Base-by-base conservation (phyloP, 495 filamentous ascomycete species). In the Parmelia sp. region DNA sequence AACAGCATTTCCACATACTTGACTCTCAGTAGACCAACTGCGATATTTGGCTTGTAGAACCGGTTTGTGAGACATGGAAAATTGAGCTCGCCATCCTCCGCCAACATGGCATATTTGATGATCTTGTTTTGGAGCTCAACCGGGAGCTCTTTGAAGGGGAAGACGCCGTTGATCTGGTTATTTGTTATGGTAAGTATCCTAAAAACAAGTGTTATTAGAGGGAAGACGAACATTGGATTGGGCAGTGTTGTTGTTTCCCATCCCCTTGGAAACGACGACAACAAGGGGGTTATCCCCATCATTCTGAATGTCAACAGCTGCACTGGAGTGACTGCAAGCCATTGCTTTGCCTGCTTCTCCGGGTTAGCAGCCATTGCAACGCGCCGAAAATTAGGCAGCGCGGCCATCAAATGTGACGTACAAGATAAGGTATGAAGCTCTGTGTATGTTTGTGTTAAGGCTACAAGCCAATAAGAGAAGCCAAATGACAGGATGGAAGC, bases 41-140 rank as follows among this genome's bases (percentile, higher is more conserved):
- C 57, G 58, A 66, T 21, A 27, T 51, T 42, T 17, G 49, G 64
- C 29, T 4, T 39, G 27, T 44, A 61, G 29, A 7, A 5, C 2
- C 21, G 14, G 15, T 47, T 56, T 2, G 64, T 65, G 6, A 66
- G 59, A 21, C 64, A 62, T 3, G 64, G 64, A 21, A 66, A 27
- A 0, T 11, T 8, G 17, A 66, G 11, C 21, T 29, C 45, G 17
- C 23, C 9, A 25, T 37, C 35, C 27, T 17, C 23, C 25, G 64
- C 37, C 2, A 29, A 62, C 64, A 66, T 66, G 12, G 49, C 36
- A 19, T 36, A 49, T 11, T 17, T 25, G 27, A 62, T 57, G 59
- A 66, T 62, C 36, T 55, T 55, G 51, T 33, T 19, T 17, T 55
- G 51, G 29, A 55, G 27, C 29, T 55, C 51, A 33, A 21, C 21